Conservation (phyloP, 768 basidiomycete species). For the Kondoa malvinella region DNA sequence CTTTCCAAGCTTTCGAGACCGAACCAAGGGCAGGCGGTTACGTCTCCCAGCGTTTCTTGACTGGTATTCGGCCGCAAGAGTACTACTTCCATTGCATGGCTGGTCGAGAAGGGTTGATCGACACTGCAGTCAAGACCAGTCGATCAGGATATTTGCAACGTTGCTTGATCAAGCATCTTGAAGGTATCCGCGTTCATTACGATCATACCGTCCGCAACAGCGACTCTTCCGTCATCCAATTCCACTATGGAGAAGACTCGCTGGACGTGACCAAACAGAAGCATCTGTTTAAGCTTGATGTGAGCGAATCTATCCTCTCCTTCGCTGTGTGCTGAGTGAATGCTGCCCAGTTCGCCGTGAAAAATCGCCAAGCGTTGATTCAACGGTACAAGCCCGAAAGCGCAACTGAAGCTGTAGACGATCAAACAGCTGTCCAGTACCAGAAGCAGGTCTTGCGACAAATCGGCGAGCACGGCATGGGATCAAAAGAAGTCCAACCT, state of each 20-base stretch:
- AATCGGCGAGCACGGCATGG: background rate
- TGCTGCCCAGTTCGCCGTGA: constrained; percentile 49
- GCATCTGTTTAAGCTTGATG: constrained; percentile 74
- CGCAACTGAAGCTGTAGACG: constrained; percentile 42
- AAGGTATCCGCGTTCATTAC: constrained; percentile 90
- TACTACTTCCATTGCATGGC: constrained; percentile 99
- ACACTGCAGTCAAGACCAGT: constrained; percentile 96
- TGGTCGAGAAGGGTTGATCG: constrained; percentile 93
- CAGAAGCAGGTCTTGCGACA: constrained; percentile 66
- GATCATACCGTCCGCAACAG: constrained; percentile 94
- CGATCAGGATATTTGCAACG: constrained; percentile 96
- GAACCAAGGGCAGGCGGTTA: constrained; percentile 94
- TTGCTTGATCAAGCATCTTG: constrained; percentile 94
- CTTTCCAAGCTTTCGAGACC: constrained; percentile 95
- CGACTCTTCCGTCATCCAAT: constrained; percentile 84
- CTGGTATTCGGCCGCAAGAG: constrained; percentile 92
- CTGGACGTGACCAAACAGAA: constrained; percentile 96
- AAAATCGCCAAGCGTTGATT: constrained; percentile 64
- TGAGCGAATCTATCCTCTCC: background rate
- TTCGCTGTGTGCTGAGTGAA: background rate
- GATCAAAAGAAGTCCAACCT: constrained; percentile 28
- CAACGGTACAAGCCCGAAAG: constrained; percentile 45
- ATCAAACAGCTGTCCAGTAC: constrained; percentile 59
- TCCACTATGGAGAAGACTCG: constrained; percentile 89
- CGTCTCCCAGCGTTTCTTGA: constrained; percentile 94